phyloP scores from a whole-genome alignment of 2,329 filamentous ascomycete species.

The Aureobasidium lini region DNA sequence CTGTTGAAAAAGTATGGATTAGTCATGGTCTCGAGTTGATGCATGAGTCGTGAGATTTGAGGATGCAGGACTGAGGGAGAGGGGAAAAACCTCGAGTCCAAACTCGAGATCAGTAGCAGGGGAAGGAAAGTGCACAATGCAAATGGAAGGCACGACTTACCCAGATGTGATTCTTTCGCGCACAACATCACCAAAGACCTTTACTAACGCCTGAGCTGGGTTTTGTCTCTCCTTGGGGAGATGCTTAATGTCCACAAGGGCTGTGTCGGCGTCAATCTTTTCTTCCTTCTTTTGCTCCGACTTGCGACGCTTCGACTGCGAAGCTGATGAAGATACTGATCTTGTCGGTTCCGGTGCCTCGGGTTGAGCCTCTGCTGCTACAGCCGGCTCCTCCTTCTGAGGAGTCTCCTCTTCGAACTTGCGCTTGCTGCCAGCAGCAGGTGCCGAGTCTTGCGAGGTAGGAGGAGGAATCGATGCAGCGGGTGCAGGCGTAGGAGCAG shows the following conservation, averaged over 20 bases:
- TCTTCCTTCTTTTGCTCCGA: slow-evolving; percentile 20
- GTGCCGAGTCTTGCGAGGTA: slow-evolving; percentile 11
- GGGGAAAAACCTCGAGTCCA: neutral
- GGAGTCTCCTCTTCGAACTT: slow-evolving; percentile 24
- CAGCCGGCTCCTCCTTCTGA: neutral
- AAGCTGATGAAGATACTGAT: slow-evolving; percentile 18
- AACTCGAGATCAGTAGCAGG: neutral
- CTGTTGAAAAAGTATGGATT: neutral
- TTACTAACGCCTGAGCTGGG: slow-evolving; percentile 62
- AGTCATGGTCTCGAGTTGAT: neutral
- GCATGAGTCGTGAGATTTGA: neutral
- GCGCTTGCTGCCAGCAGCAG: slow-evolving; percentile 23
- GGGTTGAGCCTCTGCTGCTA: neutral
- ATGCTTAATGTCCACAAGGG: slow-evolving; percentile 35
- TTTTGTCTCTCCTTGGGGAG: slow-evolving; percentile 61
- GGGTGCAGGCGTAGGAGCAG: slow-evolving; percentile 4
- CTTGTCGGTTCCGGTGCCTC: slow-evolving; percentile 5
- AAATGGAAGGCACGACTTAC: slow-evolving; percentile 18
- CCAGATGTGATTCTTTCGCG: slow-evolving; percentile 59
- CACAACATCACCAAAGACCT: slow-evolving; percentile 60
- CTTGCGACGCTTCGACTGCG: slow-evolving; percentile 30
- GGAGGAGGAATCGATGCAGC: slow-evolving; percentile 3
- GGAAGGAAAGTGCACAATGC: neutral
- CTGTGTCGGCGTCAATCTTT: slow-evolving; percentile 25
- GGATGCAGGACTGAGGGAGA: neutral